These are phyloP conservation scores for Hibiscus syriacus DNA, from an alignment of 345 rosid species.

Conservation along the genomic window DNA sequence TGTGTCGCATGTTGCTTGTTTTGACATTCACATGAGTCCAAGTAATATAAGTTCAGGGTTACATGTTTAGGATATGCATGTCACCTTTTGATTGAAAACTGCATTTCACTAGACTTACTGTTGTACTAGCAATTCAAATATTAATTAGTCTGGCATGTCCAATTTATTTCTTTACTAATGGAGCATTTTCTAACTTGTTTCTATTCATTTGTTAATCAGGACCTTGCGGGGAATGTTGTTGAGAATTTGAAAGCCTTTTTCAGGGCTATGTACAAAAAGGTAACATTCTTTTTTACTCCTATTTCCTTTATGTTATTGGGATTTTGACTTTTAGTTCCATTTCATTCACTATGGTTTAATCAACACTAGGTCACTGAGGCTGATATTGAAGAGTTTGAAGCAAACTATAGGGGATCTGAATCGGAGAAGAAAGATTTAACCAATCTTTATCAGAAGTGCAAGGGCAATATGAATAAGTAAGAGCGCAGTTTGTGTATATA, in stretches of 20 bases:
- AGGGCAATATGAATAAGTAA: slow-evolving; percentile 80
- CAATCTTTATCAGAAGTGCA: slow-evolving; percentile 50
- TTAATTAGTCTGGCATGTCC: not conserved
- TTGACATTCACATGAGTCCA: too few relatives aligned
- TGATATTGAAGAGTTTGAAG: slow-evolving; percentile 84
- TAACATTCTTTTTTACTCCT: slow-evolving; percentile 7
- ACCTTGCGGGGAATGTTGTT: slow-evolving; percentile 67
- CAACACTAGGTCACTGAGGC: slow-evolving; percentile 55
- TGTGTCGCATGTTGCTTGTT: not conserved
- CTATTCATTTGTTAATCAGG: slow-evolving; percentile 35
- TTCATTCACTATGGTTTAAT: slow-evolving; percentile 1
- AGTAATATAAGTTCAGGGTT: too few relatives aligned
- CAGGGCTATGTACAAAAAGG: slow-evolving; percentile 71
- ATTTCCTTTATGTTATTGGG: not conserved
- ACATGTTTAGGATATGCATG: too few relatives aligned
- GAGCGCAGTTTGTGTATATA: not conserved
- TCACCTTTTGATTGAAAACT: not conserved
- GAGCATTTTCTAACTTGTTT: not conserved
- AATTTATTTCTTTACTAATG: not conserved
- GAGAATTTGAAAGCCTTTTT: slow-evolving; percentile 61
- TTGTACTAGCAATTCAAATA: not conserved
- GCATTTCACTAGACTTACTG: not conserved
- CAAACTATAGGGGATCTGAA: slow-evolving; percentile 81
- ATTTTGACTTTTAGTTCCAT: not conserved
- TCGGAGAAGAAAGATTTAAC: slow-evolving; percentile 84